Base-by-base conservation (phyloP, 768 basidiomycete species). In the Hygrocybe punicea region DNA sequence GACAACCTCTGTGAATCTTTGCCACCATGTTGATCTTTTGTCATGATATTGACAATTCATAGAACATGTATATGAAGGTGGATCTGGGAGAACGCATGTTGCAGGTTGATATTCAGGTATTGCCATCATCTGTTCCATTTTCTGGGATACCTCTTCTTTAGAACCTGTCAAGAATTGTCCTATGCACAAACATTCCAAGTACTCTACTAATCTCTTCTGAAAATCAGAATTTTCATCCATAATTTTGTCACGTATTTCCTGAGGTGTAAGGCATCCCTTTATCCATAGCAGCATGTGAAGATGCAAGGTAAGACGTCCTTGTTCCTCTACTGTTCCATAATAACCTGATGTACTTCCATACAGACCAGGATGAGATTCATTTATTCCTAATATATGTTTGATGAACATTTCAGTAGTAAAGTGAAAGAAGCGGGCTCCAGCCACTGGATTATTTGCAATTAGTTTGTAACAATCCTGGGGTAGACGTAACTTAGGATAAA, bases 201-300 rank as follows among this genome's bases (percentile, higher is more conserved):
- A 73, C 2, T 55, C 35, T 4, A 69, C 45, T 11, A 73, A 23
- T 33, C 51, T 37, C 23, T 58, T 57, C 29, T 66, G 53, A 14
- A 58, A 73, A 13, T 58, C 59, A 13, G 60, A 60, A 21, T 66
- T 62, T 2, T 45, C 17, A 29, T 62, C 56, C 23, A 69, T 51
- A 0, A 78, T 6, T 9, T 47, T 51, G 9, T 74, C 65, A 23
- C 67, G 39, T 6, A 76, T 73, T 47, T 75, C 65, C 49, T 76
- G 67, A 6, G 73, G 76, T 8, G 69, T 59, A 0, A 68, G 42
- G 1, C 56, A 56, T 16, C 65, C 63, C 24, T 40, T 23, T 1
- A 77, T 63, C 74, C 75, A 79, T 1, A 77, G 21, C 1, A 77
- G 36, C 29, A 72, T 19, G 58, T 78, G 76, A 2, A 75, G 40